Evolutionary conservation across 202 grass and related monocot species (phyloP), one percentile per base, ranked within the genome.

Genomic region (Zizania palustris): DNA sequence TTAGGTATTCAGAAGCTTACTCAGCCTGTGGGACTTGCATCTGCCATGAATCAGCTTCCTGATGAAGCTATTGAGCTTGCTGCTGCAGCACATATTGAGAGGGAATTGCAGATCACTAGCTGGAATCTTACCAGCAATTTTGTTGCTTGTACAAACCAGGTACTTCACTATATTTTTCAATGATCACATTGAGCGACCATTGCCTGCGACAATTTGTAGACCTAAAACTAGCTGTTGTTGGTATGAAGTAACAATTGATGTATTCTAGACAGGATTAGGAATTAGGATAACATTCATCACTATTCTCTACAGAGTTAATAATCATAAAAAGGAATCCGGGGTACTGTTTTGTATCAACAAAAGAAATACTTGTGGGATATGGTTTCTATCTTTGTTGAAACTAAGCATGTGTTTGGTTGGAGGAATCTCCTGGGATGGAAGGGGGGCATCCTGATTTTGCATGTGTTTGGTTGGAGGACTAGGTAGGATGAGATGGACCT

Each of bases 61-160:
- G 91, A 91, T 85, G 85, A 98, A 82, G 91, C 95, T 80, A 98
- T 98, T 72, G 89, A 87, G 78, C 89, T 98, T 38, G 91, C 95
- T 79, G 95, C 89, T 50, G 91, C 89, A 67, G 77, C 91, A 44
- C 91, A 92, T 81, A 98, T 98, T 63, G 91, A 98, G 83, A 85
- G 95, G 56, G 95, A 98, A 82, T 81, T 98, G 65, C 95, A 92
- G 85, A 94, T 98, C 63, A 92, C 91, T 68, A 87, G 85, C n/a
- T 98, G 95, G 95, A 93, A 93, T 76, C 95, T 98, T 71, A 94
- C 91, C n/a, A 94, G 88, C 81, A 98, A 98, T 88, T 98, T 98
- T 76, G 89, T 98, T 80, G 82, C 91, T 80, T 94, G 91, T 70
- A 98, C 89, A 42, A 98, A 92, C 69, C 91, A 93, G 94, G 94